phyloP scores from a whole-genome alignment of 805 yeast genomes.

The Saccharomycopsis malanga region DNA sequence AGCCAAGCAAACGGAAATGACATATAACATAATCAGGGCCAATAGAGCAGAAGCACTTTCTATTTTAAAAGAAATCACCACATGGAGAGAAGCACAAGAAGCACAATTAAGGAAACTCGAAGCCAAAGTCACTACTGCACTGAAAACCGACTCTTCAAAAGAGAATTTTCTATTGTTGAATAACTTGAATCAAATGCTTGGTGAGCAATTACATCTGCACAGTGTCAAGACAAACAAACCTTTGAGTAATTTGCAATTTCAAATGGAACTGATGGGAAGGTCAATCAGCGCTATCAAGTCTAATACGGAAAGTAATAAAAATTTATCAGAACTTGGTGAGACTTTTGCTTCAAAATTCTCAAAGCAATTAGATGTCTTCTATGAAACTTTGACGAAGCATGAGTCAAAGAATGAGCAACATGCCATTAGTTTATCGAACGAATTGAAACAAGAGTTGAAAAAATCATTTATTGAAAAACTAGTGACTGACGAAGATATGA shows the following conservation, averaged over 20 bases:
- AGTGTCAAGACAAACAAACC: not conserved
- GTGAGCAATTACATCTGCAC: conserved; percentile 15
- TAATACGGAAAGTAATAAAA: not conserved
- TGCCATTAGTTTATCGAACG: not conserved
- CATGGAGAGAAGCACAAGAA: conserved; percentile 12
- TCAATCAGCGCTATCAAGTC: not conserved
- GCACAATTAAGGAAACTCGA: conserved; percentile 5
- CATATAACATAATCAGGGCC: conserved; percentile 16
- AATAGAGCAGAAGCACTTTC: conserved; percentile 17
- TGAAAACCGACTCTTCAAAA: not conserved
- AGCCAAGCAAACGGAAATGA: conserved; percentile 15
- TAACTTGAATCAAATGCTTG: conserved; percentile 14
- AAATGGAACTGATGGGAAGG: not conserved
- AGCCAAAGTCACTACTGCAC: conserved; percentile 1
- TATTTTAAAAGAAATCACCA: conserved; percentile 4
- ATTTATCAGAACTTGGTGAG: not conserved
- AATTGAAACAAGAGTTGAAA: conserved; percentile 7
- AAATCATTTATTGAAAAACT: conserved; percentile 12
- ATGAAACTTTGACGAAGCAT: not conserved
- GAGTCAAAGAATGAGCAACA: not conserved
- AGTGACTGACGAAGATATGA: conserved; percentile 12
- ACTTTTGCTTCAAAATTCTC: not conserved
- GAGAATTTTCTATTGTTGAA: conserved; percentile 11
- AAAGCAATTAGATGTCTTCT: not conserved
- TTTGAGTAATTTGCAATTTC: not conserved